Evolutionary conservation across 1,139 yeast genomes (phyloP), one percentile per base, ranked within the genome.

Genomic region (Chernovozyma sophiae-reginae): DNA sequence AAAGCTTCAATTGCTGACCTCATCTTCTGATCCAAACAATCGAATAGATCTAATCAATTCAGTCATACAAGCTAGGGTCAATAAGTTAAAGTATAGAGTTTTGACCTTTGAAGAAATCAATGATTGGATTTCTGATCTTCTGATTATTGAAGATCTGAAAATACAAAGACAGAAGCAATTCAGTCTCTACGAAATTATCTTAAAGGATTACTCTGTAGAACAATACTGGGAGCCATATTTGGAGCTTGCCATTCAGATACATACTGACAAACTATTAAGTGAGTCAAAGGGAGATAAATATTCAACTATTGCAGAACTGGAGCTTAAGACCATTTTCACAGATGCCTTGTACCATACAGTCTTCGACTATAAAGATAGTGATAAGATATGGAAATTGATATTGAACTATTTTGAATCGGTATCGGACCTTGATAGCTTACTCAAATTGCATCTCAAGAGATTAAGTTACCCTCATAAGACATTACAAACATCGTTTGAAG

Each of bases 401-500:
- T 32, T 63, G 4, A 38, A 42, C 17, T 27, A 45, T 11, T 32
- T 47, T 7, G 38, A 37, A 26, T 43, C 38, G 12, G 43, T 43
- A 15, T 47, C 42, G 2, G 49, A 48, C 20, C 44, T 60, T 29
- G 52, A 55, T 13, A 40, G 40, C 19, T 40, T 57, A 15, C 45
- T 52, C 33, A 50, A 51, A 4, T 39, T 67, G 15, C 65, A 67
- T 41, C 42, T 59, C 24, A 52, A 60, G 28, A 50, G 78, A 22
- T 53, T 78, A 3, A 43, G 55, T 8, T 48, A 55, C 28, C 81
- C 81, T 0, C 81, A 74, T 47, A 43, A 46, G 2, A 45, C 53
- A 4, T 40, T 78, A 4, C 67, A 65, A 2, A 63, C 65, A 1
- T 69, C 79, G 0, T 75, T 66, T 43, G 51, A 62, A 13, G 60